A percentile compares a stretch with the other conserved stretches of the same genome.
phyloP scores from a whole-genome alignment of 139 green algal genomes.

The Gonium pectorale region DNA sequence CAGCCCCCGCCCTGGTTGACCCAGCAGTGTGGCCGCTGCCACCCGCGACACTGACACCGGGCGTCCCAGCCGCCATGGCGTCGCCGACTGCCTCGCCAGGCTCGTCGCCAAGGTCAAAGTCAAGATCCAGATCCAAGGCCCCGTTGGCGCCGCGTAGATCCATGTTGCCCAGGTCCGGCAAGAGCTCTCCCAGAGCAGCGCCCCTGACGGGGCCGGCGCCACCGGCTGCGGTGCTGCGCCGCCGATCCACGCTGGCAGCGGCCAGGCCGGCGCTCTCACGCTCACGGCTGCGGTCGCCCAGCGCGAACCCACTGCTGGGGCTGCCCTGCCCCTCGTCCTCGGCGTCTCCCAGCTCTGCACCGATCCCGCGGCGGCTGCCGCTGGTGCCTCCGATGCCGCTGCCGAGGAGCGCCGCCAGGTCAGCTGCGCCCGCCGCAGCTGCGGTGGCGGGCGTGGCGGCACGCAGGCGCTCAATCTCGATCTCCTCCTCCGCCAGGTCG shows the following conservation, averaged over 20 bases:
- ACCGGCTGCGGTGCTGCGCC: neutral
- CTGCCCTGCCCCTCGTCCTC: neutral
- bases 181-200: neutral
- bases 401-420: conserved; percentile 26
- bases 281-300: neutral
- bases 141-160: neutral
- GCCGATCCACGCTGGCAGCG: neutral
- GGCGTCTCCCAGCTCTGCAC: too few relatives aligned
- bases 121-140: conserved; percentile 17
- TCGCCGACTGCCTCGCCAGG: neutral
- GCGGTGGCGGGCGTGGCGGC: conserved; percentile 12
- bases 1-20: neutral
- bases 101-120: conserved; percentile 4
- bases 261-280: neutral
- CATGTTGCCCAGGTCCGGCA: neutral
- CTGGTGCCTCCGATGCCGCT: neutral
- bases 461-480: conserved; percentile 51
- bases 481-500: conserved; percentile 48
- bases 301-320: conserved; percentile 1
- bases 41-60: neutral
- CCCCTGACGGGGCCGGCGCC: neutral
- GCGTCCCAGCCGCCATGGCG: neutral
- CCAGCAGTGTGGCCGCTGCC: neutral
- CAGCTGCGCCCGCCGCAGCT: neutral
- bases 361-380: too few relatives aligned